A percentile compares a stretch with the other conserved stretches of the same genome.
phyloP scores from a whole-genome alignment of 2,329 filamentous ascomycete genomes.

The Phyllosticta paracitricarpa region DNA sequence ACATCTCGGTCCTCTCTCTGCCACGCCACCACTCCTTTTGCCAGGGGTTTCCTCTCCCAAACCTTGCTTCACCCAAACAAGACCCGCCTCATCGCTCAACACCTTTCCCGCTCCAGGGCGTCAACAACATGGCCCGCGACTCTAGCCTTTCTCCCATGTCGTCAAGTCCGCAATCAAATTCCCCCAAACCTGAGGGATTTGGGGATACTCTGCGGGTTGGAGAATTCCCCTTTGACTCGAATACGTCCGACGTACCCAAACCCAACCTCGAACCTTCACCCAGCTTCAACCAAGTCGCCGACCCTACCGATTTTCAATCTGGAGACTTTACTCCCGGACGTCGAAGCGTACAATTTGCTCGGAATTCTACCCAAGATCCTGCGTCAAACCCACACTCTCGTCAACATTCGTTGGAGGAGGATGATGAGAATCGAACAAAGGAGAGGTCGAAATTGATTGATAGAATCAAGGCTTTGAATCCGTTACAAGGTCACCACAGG shows the following conservation, averaged over 20 bases:
- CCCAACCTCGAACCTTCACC: conserved; percentile 6
- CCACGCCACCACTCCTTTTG: no score
- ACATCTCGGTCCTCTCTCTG: no score
- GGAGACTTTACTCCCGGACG: conserved; percentile 36
- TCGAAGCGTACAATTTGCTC: conserved; percentile 68
- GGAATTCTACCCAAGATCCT: conserved; percentile 31
- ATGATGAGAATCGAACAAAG: conserved; percentile 38
- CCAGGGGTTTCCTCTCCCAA: no score
- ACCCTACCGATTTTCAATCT: conserved; percentile 8
- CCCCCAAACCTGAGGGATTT: conserved; percentile 13
- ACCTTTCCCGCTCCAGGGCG: no score
- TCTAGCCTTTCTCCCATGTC: conserved; percentile 20
- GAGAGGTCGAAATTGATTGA: conserved; percentile 60
- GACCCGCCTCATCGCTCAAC: no score
- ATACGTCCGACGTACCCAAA: not conserved
- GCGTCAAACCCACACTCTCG: conserved; percentile 41
- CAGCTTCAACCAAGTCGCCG: conserved; percentile 4
- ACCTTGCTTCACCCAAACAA: no score
- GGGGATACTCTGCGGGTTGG: no score
- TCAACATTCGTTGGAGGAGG: conserved; percentile 53
- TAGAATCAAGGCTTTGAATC: conserved; percentile 62
- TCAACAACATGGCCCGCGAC: conserved; percentile 13
- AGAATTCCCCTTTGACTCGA: conserved; percentile 5
- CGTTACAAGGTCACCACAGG: conserved; percentile 40
- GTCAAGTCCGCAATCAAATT: conserved; percentile 17